Evolutionary conservation across 2,329 filamentous ascomycete genomes (phyloP).

Genomic region (Trichoderma sp.): DNA sequence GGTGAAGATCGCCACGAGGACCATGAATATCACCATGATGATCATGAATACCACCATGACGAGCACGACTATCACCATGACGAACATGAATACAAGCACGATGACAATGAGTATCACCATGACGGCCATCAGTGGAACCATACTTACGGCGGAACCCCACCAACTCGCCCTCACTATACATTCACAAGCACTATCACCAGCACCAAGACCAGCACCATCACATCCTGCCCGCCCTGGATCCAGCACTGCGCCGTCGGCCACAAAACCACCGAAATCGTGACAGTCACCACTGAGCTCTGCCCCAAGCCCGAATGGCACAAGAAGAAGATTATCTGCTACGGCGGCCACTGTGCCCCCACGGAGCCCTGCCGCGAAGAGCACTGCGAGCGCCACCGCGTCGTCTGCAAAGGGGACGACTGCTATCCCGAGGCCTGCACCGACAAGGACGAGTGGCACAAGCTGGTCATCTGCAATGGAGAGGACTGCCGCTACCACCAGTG

Average conservation of each 20-base stretch:
- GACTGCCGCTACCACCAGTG: slow-evolving; percentile 30
- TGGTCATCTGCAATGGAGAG: slow-evolving; percentile 30
- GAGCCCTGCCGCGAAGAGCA: slow-evolving; percentile 28
- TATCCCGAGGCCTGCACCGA: slow-evolving; percentile 27
- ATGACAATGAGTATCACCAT: not conserved
- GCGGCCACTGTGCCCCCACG: slow-evolving; percentile 32
- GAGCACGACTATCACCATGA: not conserved
- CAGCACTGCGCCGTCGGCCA: slow-evolving; percentile 26
- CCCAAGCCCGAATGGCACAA: slow-evolving; percentile 27
- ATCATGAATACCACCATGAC: not conserved
- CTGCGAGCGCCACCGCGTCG: slow-evolving; percentile 31
- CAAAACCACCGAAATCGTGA: slow-evolving; percentile 25
- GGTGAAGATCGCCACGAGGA: not conserved
- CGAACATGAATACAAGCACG: not conserved
- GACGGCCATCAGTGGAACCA: not conserved
- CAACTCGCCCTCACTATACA: not conserved
- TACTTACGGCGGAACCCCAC: not conserved
- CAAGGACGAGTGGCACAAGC: slow-evolving; percentile 29
- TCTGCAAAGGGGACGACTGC: slow-evolving; percentile 33
- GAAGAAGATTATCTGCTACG: slow-evolving; percentile 37
- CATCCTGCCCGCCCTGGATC: slow-evolving; percentile 27
- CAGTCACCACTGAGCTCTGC: slow-evolving; percentile 25
- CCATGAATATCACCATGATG: not conserved
- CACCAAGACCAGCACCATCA: slow-evolving; percentile 30
- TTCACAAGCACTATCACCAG: slow-evolving; percentile 30